Base-by-base conservation (phyloP, 176 grass and related monocot species). In the Cenchrus americanus region DNA sequence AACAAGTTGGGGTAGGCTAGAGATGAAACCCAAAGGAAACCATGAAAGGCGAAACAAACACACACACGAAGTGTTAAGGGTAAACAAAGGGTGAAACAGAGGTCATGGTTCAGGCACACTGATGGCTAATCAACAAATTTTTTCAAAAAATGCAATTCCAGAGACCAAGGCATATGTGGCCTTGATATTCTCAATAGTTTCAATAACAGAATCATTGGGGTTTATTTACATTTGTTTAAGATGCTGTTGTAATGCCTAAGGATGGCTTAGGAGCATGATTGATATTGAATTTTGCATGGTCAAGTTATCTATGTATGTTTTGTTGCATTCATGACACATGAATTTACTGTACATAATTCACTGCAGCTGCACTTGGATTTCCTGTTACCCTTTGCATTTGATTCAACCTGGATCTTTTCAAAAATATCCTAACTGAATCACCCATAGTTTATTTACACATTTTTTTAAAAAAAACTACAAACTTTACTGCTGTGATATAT, bases 311-410 rank as follows among this genome's bases (percentile, higher is more conserved):
- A 3, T 66, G 14, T 79, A 62, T 79, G 27, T 44, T 34, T 27
- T 10, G 43, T 79, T 51, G 61, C 61, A 66, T 79, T 65, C 24
- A 18, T 62, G n/a, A 49, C 18, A 22, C 54, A 44, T n/a, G 10
- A 49, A 72, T 50, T 73, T 30, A 51, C 27, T 30, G 22, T 11
- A 19, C 63, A 63, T 63, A 11, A 49, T 75, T 75, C 21, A 53
- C 14, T 42, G 71, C 62, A 22, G 30, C 6, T 65, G 71, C 32
- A 65, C 47, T 52, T 65, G 47, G 59, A 42, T 76, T 72, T 76
- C 52, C 82, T 18, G 42, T 54, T 72, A 82, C 61, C 27, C 24
- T 73, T 73, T 60, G 80, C 57, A 41, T 73, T 83, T 14, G 10
- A 23, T 83, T 37, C 54, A 26, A 70, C 34, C 5, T 71, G 79